A percentile compares a stretch with the other conserved stretches of the same genome.
These are phyloP conservation scores for Cornus suecica DNA, from an alignment of 148 eudicot genomes.

Conservation along the genomic window DNA sequence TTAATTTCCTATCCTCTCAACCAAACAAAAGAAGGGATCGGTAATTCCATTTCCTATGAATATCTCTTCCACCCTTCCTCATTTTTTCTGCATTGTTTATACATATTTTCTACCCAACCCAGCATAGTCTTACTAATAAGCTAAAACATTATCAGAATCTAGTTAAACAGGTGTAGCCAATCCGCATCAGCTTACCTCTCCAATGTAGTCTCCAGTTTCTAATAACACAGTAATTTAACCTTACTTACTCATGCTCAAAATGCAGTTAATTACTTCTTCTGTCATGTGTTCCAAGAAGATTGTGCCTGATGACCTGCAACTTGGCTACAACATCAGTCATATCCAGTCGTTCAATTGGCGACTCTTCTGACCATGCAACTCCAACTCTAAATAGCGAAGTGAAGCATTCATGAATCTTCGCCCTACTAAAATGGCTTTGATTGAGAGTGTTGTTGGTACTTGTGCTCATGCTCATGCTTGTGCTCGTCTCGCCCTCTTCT, in stretches of 20 bases:
- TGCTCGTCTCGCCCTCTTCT: not conserved
- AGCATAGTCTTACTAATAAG: too few species aligned
- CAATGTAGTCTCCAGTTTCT: too few species aligned
- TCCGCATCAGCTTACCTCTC: too few species aligned
- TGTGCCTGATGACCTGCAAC: slow-evolving; percentile 7
- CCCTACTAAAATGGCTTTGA: not conserved
- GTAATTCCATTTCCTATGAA: too few species aligned
- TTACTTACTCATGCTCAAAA: not conserved
- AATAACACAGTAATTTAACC: not conserved
- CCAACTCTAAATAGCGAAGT: not conserved
- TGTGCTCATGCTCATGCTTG: not conserved
- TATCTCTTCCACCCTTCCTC: too few species aligned
- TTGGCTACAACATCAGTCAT: not conserved
- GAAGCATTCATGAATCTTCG: not conserved
- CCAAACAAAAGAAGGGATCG: too few species aligned
- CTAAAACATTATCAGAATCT: too few species aligned
- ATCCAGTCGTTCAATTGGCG: not conserved
- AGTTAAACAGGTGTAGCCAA: too few species aligned
- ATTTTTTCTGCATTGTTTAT: too few species aligned
- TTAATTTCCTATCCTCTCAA: too few species aligned
- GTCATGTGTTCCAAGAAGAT: not conserved
- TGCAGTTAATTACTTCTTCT: not conserved
- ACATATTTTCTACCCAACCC: too few species aligned
- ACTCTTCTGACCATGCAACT: slow-evolving; percentile 11
- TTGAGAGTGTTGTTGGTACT: not conserved